These are phyloP conservation scores for Penstemon davidsonii DNA, from an alignment of 257 asterid species.

Conservation along the genomic window DNA sequence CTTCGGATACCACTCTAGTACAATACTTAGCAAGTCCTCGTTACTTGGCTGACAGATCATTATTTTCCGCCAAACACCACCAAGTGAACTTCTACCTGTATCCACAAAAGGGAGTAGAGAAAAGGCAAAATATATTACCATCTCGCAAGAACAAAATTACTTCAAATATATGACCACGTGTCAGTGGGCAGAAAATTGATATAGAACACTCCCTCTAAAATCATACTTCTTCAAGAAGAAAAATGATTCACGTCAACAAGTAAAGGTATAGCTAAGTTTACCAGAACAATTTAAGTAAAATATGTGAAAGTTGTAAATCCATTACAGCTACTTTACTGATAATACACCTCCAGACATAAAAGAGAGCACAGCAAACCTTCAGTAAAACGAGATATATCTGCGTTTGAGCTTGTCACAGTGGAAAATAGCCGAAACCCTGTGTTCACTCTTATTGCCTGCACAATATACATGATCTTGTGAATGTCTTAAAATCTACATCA, in stretches of 20 bases:
- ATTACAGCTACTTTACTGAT: not conserved
- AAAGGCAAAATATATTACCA: slow-evolving; percentile 12
- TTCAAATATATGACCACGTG: slow-evolving; percentile 6
- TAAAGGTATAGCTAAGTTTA: not conserved
- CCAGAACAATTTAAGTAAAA: not conserved
- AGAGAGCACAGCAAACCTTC: slow-evolving; percentile 55
- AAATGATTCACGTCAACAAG: slow-evolving; percentile 7
- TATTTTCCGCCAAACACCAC: slow-evolving; percentile 87
- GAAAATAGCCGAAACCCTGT: slow-evolving; percentile 79
- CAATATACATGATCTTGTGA: slow-evolving; percentile 4
- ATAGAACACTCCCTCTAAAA: slow-evolving; percentile 2
- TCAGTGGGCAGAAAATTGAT: not conserved
- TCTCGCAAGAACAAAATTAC: slow-evolving; percentile 20
- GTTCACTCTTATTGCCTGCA: slow-evolving; percentile 80
- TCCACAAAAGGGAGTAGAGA: slow-evolving; percentile 21
- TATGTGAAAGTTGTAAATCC: not conserved
- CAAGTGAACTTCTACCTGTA: slow-evolving; percentile 64
- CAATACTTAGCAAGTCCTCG: slow-evolving; percentile 57
- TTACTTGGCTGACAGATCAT: slow-evolving; percentile 55
- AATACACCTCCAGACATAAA: slow-evolving; percentile 14
- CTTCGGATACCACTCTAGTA: slow-evolving; percentile 71
- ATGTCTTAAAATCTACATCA: slow-evolving; percentile 1
- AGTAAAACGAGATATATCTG: slow-evolving; percentile 47
- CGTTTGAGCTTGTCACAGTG: slow-evolving; percentile 75
- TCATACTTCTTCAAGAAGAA: not conserved